These are phyloP conservation scores for Chenopodium formosanum DNA, from an alignment of 148 eudicot species.

Conservation along the genomic window DNA sequence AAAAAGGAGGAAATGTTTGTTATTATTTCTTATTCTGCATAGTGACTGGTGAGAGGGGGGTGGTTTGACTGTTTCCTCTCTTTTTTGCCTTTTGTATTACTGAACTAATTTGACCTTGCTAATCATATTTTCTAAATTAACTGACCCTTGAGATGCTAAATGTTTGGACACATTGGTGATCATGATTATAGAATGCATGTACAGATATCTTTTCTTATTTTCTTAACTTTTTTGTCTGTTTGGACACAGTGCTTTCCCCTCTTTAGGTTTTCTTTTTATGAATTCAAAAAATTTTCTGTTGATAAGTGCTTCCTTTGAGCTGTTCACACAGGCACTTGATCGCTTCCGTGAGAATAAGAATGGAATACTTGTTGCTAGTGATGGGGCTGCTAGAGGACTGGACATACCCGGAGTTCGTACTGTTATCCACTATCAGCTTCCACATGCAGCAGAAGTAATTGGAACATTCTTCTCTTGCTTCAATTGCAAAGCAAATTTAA, in stretches of 20 bases:
- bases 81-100: background rate
- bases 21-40: too few relatives aligned
- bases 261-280: background rate
- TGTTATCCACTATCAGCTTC: constrained; percentile 95
- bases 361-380: constrained; percentile 83
- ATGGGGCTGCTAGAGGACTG: constrained; percentile 93
- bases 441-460: constrained; percentile 88
- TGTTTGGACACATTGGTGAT: background rate
- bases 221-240: background rate
- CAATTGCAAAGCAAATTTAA: background rate
- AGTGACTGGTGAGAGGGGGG: background rate
- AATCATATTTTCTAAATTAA: background rate
- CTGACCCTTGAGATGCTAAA: background rate
- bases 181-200: background rate
- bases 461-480: background rate
- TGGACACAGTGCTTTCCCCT: background rate
- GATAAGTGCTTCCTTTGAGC: background rate
- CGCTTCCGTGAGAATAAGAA: constrained; percentile 81
- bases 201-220: background rate
- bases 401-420: constrained; percentile 92
- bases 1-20: too few relatives aligned
- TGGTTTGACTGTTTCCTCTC: background rate
- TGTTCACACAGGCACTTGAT: constrained; percentile 69
- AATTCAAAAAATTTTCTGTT: background rate
- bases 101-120: background rate